A percentile compares a stretch with the other conserved stretches of the same genome.
Evolutionary conservation across 2,329 filamentous ascomycete genomes (phyloP).

Genomic region (Fusarium sp.): DNA sequence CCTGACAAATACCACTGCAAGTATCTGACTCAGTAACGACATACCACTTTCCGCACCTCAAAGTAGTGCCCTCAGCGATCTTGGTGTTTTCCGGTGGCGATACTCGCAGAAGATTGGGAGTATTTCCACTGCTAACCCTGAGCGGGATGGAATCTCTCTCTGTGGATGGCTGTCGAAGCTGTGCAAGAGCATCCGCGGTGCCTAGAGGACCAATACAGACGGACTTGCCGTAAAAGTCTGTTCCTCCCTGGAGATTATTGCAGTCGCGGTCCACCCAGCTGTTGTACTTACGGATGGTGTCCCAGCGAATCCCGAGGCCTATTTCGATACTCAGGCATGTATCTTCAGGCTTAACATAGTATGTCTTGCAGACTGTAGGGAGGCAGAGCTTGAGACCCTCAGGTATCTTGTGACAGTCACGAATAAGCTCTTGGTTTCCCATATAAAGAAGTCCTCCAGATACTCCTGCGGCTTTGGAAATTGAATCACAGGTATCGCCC

Average conservation of each 20-base stretch:
- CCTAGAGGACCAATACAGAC: conserved; percentile 16
- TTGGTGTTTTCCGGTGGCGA: not conserved
- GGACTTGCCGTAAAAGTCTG: conserved; percentile 24
- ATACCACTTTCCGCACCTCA: conserved; percentile 9
- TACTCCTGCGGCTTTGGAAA: conserved; percentile 19
- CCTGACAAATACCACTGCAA: not conserved
- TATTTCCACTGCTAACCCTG: too few relatives aligned
- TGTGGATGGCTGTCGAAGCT: too few relatives aligned
- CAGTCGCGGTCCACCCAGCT: conserved; percentile 9
- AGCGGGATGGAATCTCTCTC: too few relatives aligned
- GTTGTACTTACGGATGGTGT: conserved; percentile 2
- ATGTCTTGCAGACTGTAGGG: not conserved
- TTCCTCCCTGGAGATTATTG: conserved; percentile 13
- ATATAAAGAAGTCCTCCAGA: conserved; percentile 22
- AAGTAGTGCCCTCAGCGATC: conserved; percentile 12
- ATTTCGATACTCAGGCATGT: not conserved
- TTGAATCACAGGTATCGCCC: conserved; percentile 8
- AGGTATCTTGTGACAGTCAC: conserved; percentile 17
- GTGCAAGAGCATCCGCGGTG: too few relatives aligned
- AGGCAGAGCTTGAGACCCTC: conserved; percentile 20
- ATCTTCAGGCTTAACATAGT: not conserved
- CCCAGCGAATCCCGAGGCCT: too few relatives aligned
- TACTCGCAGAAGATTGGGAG: too few relatives aligned
- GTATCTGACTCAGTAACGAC: conserved; percentile 5
- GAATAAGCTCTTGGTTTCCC: conserved; percentile 27